phyloP scores from a whole-genome alignment of 2,329 filamentous ascomycete species.

The Ampelomyces quisqualis region DNA sequence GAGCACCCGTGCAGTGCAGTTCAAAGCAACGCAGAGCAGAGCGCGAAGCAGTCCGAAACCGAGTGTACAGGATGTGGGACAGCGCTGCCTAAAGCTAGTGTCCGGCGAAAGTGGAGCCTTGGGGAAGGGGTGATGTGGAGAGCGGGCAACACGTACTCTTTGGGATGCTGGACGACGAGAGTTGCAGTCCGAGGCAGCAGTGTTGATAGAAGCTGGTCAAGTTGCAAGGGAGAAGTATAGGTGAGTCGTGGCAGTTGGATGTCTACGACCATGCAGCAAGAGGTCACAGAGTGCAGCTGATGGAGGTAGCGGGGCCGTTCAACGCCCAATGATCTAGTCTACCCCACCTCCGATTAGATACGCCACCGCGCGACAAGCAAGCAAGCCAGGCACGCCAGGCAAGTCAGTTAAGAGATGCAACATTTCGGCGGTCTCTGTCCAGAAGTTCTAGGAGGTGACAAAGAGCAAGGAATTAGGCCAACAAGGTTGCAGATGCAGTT shows the following conservation, averaged over 20 bases:
- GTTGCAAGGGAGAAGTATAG: not conserved
- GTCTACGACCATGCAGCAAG: not conserved
- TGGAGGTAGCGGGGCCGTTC: not conserved
- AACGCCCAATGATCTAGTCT: not conserved
- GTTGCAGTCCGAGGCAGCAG: slow-evolving; percentile 3
- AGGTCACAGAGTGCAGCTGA: slow-evolving; percentile 1
- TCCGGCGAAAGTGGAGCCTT: slow-evolving; percentile 10
- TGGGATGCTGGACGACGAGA: not conserved
- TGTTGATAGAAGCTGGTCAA: not conserved
- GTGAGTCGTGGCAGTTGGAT: not conserved
- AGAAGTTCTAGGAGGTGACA: no score
- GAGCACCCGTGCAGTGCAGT: slow-evolving; percentile 5
- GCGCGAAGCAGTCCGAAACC: slow-evolving; percentile 1
- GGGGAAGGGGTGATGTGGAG: slow-evolving; percentile 12
- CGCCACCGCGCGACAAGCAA: not conserved
- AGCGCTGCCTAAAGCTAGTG: slow-evolving; percentile 26
- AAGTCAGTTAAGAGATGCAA: no score
- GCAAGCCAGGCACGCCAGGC: no score
- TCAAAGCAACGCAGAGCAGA: slow-evolving; percentile 4
- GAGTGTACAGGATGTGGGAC: slow-evolving; percentile 5
- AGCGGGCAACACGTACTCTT: slow-evolving; percentile 3
- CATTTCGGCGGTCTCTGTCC: no score
- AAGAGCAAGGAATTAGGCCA: no score
- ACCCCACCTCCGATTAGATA: slow-evolving; percentile 5
- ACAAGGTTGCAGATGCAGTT: no score